Evolutionary conservation across 2,329 filamentous ascomycete genomes (phyloP).

Genomic region (Verruconis gallopava): DNA sequence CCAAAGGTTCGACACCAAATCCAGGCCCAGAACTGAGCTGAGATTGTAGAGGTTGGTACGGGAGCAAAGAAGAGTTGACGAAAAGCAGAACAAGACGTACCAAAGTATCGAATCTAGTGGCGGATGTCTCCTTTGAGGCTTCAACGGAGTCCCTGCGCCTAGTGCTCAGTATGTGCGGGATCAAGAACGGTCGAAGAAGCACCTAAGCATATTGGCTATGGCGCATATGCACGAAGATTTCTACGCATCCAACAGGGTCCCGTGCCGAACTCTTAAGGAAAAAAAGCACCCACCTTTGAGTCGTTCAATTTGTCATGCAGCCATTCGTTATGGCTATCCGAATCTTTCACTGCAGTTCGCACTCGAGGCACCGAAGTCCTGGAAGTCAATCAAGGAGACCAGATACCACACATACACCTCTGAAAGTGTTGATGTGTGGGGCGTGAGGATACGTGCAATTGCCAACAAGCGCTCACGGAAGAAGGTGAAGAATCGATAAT

Average conservation of each 20-base stretch:
- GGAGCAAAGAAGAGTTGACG: not conserved
- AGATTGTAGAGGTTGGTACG: too few species aligned
- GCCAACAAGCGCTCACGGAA: not conserved
- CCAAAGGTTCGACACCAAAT: not conserved
- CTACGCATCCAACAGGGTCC: not conserved
- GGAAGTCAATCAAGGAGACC: slow-evolving; percentile 5
- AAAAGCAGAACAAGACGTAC: not conserved
- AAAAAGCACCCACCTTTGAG: not conserved
- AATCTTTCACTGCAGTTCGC: too few species aligned
- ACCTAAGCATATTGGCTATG: not conserved
- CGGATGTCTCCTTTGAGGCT: not conserved
- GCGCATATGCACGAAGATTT: not conserved
- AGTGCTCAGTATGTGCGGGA: too few species aligned
- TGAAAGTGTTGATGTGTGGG: slow-evolving; percentile 2
- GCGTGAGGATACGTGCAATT: slow-evolving; percentile 2
- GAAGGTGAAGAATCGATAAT: slow-evolving; percentile 5
- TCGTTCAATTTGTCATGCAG: not conserved
- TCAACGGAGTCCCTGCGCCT: not conserved
- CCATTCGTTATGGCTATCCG: not conserved
- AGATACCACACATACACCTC: slow-evolving; percentile 10
- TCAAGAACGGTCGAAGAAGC: not conserved
- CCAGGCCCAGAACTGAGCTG: not conserved
- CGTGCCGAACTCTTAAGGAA: not conserved
- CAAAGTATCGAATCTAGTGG: not conserved
- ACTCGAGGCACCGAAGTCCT: not conserved